Conservation (phyloP, 768 basidiomycete genomes). For the Rhizopogon vesiculosus region DNA sequence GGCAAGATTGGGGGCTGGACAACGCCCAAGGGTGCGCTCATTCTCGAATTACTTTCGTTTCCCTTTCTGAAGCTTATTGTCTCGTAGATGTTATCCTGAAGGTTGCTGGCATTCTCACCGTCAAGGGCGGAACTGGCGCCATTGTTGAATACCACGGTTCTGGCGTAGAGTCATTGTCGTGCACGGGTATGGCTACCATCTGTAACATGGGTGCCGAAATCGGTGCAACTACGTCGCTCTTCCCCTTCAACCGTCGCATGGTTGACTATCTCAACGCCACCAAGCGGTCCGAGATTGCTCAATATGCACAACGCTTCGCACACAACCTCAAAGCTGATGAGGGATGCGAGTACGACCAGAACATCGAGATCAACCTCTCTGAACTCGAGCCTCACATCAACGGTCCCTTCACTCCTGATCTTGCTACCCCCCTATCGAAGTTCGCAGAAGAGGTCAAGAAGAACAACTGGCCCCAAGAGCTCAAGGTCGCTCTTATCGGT, state of each 20-base stretch:
- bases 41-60: not conserved
- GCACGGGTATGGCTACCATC: slow-evolving; percentile 99
- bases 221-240: slow-evolving; percentile 96
- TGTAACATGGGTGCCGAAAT: slow-evolving; percentile 99
- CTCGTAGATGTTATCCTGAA: slow-evolving; percentile 90
- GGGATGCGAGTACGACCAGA: slow-evolving; percentile 88
- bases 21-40: slow-evolving; percentile 79
- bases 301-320: slow-evolving; percentile 84
- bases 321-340: slow-evolving; percentile 90
- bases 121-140: slow-evolving; percentile 99
- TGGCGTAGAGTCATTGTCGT: slow-evolving; percentile 93
- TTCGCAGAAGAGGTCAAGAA: slow-evolving; percentile 88
- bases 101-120: slow-evolving; percentile 97
- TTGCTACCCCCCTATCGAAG: slow-evolving; percentile 97
- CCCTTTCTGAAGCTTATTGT: slow-evolving; percentile 7
- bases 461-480: slow-evolving; percentile 95
- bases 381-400: slow-evolving; percentile 99
- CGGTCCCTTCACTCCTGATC: slow-evolving; percentile 99
- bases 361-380: slow-evolving; percentile 92
- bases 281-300: slow-evolving; percentile 80
- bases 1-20: slow-evolving; percentile 98
- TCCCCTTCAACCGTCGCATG: slow-evolving; percentile 99
- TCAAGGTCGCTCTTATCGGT: slow-evolving; percentile 96
- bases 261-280: slow-evolving; percentile 92
- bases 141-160: slow-evolving; percentile 97